A percentile compares a stretch with the other conserved stretches of the same genome.
phyloP scores from a whole-genome alignment of 169 alveolate species.

The Plasmodium billcollinsi region DNA sequence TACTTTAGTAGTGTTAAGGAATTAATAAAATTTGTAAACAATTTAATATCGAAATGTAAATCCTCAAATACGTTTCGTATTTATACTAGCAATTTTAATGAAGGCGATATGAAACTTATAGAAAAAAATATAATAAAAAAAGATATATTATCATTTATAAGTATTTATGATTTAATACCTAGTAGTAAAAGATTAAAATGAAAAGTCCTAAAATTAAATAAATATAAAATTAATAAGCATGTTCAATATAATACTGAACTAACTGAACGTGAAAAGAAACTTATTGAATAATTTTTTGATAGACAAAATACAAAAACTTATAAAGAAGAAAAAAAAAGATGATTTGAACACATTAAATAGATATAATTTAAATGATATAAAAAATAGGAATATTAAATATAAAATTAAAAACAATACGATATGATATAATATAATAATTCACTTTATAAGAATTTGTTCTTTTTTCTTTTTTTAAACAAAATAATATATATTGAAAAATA shows the following conservation, averaged over 20 bases:
- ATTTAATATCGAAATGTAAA: constrained; percentile 28
- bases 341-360: constrained; percentile 3
- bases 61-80: constrained; percentile 17
- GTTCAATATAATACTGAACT: constrained; percentile 35
- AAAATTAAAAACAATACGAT: not conserved
- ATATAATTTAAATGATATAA: constrained; percentile 48
- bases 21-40: constrained; percentile 29
- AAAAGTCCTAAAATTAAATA: constrained; percentile 30
- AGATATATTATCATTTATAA: constrained; percentile 41
- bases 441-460: no score
- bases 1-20: constrained; percentile 22
- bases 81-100: constrained; percentile 18
- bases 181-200: not conserved
- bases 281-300: constrained; percentile 53
- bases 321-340: constrained; percentile 1
- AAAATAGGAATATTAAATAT: constrained; percentile 32
- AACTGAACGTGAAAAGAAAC: constrained; percentile 24
- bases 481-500: no score
- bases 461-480: no score
- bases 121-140: constrained; percentile 6
- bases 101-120: constrained; percentile 18
- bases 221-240: constrained; percentile 44
- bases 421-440: no score
- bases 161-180: constrained; percentile 22
- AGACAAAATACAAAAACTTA: constrained; percentile 30